A percentile compares a stretch with the other conserved stretches of the same genome.
phyloP scores from a whole-genome alignment of 2,329 filamentous ascomycete species.

The Sporothrix pallida region DNA sequence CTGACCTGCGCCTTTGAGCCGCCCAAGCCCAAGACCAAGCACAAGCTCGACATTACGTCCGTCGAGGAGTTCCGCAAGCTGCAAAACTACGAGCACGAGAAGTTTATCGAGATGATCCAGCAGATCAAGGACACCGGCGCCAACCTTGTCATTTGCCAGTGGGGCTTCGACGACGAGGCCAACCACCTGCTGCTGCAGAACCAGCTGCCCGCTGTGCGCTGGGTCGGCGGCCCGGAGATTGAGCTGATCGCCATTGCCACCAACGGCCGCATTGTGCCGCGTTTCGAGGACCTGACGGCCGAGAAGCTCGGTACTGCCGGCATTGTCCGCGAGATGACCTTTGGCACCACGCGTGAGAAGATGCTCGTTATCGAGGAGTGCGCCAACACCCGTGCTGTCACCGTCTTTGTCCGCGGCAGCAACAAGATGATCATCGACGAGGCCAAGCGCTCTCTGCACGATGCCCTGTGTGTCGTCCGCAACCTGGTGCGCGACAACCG shows the following conservation, averaged over 20 bases:
- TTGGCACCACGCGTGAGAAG: constrained; percentile 97
- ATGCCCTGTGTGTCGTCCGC: constrained; percentile 95
- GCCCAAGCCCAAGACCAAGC: constrained; percentile 99
- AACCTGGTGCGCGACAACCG: constrained; percentile 96
- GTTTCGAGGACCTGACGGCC: constrained; percentile 90
- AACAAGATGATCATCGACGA: constrained; percentile 99
- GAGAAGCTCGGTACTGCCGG: constrained; percentile 92
- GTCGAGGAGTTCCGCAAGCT: constrained; percentile 99
- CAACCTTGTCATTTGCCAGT: constrained; percentile 98
- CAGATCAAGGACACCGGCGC: constrained; percentile 97
- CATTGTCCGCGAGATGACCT: constrained; percentile 90
- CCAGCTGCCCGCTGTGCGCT: constrained; percentile 91
- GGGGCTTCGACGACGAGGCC: constrained; percentile 99
- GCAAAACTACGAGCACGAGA: constrained; percentile 92
- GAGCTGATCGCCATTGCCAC: constrained; percentile 98
- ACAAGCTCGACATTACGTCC: constrained; percentile 95
- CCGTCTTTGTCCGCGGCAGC: constrained; percentile 92
- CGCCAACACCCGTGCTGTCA: constrained; percentile 95
- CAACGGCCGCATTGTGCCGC: constrained; percentile 94
- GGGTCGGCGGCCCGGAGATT: constrained; percentile 98
- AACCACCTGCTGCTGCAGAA: constrained; percentile 98
- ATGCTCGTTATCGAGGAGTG: constrained; percentile 99
- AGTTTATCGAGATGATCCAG: constrained; percentile 98
- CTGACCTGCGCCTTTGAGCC: constrained; percentile 98
- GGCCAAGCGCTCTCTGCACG: constrained; percentile 95